Conservation (phyloP, 2,329 filamentous ascomycete species). For the Fusarium brachygibbosum region DNA sequence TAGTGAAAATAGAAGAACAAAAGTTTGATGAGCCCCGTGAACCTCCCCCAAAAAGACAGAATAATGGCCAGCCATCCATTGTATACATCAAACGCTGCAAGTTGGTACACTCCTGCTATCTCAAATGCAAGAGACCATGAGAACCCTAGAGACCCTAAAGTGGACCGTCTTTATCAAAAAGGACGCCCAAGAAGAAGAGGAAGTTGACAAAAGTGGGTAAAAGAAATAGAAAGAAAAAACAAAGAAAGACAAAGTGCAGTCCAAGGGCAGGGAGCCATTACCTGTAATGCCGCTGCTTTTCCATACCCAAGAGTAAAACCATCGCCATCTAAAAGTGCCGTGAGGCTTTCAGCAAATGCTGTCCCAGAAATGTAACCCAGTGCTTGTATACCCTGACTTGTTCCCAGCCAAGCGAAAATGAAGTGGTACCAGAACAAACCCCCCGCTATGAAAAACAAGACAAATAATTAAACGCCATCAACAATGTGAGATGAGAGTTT, state of each 20-base stretch:
- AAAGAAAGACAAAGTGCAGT: constrained; percentile 4
- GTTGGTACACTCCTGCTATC: constrained; percentile 13
- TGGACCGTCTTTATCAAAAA: constrained; percentile 34
- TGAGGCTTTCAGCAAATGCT: constrained; percentile 48
- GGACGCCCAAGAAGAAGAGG: constrained; percentile 29
- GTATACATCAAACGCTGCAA: constrained; percentile 20
- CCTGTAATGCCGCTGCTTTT: constrained; percentile 26
- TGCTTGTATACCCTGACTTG: constrained; percentile 32
- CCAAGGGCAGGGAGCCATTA: constrained; percentile 6
- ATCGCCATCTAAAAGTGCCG: constrained; percentile 44
- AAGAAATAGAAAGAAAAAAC: constrained; percentile 1
- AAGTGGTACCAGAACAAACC: constrained; percentile 31
- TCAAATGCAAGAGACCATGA: constrained; percentile 40
- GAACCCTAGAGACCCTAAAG: constrained; percentile 36
- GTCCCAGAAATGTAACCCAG: constrained; percentile 45
- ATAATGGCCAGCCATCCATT: constrained; percentile 42
- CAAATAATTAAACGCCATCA: constrained; percentile 19
- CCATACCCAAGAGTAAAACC: constrained; percentile 20
- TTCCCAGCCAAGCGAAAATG: constrained; percentile 36
- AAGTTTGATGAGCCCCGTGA: not conserved
- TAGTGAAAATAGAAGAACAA: constrained; percentile 6
- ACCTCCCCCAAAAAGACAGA: constrained; percentile 26
- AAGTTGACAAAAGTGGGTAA: not conserved
- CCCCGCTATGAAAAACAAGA: constrained; percentile 46
- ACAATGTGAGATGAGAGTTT: constrained; percentile 33